A percentile compares a stretch with the other conserved stretches of the same genome.
These are phyloP conservation scores for Hibiscus trionum DNA, from an alignment of 345 rosid species.

Conservation along the genomic window DNA sequence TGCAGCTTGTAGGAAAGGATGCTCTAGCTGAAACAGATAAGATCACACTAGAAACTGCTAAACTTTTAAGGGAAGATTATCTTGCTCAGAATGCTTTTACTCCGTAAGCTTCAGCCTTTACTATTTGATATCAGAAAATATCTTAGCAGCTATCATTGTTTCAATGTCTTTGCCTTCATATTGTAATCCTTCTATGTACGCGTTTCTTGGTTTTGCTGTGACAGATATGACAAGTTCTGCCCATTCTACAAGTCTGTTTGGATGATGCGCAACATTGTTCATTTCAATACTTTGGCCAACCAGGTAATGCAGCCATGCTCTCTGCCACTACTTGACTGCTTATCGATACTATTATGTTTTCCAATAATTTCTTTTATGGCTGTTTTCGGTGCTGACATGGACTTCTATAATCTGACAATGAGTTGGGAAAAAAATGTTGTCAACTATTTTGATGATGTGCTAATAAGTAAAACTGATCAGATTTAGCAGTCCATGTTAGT, in stretches of 20 bases:
- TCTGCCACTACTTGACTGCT: not conserved
- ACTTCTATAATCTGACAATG: not conserved
- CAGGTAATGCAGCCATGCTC: conserved; percentile 43
- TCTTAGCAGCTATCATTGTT: not conserved
- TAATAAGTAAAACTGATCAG: not conserved
- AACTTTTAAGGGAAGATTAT: conserved; percentile 97
- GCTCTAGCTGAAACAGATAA: conserved; percentile 95
- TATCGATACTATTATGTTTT: not conserved
- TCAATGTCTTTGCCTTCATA: not conserved
- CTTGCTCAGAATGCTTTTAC: conserved; percentile 99
- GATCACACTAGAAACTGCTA: conserved; percentile 94
- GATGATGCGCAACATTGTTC: conserved; percentile 99
- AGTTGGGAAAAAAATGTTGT: not conserved
- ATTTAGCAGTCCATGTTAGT: too few relatives aligned
- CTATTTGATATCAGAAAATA: not conserved
- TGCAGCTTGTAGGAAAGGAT: conserved; percentile 99
- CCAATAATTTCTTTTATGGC: not conserved
- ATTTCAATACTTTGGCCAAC: conserved; percentile 89
- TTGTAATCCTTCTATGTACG: not conserved
- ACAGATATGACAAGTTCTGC: conserved; percentile 93
- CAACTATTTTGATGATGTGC: not conserved
- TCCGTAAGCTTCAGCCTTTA: conserved; percentile 48
- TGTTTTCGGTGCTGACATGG: not conserved
- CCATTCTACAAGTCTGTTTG: conserved; percentile 99
- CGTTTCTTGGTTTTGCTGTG: conserved; percentile 13